Base-by-base conservation (phyloP, 2,329 filamentous ascomycete species). In the Neurospora sp. region DNA sequence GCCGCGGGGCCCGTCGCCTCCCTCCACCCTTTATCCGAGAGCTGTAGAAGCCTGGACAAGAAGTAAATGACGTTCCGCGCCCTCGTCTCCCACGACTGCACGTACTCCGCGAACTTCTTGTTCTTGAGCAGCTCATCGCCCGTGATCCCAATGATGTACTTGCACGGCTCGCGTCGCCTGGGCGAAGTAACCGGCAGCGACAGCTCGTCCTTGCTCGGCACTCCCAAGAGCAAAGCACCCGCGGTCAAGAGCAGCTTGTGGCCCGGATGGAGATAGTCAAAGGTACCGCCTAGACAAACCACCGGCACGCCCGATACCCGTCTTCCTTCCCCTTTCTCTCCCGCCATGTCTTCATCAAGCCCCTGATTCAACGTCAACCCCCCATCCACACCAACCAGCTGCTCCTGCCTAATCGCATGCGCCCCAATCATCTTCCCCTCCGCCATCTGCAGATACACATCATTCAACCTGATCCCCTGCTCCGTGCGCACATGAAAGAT, bases 241-340 rank as follows among this genome's bases (percentile, higher is more conserved):
- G 94, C 94, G n/a, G 94, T 93, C 23, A 99, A 87, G 23, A 99
- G 86, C n/a, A 98, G 85, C 81, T 98, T 99, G 82, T 99, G 96
- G 6, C 96, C 96, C 4, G 92, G 89, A 78, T 99, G 96, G 28
- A 99, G 86, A 80, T 98, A 93, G 79, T 99, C 96, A 80, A 98
- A 99, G 0, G 96, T 99, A 10, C 96, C 96, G 38, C 95, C 96
- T 12, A 98, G 87, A 68, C 91, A 92, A 67, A 96, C 91, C 15
- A 87, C 85, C 71, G 83, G 81, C 78, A 62, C 52, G 0, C 52
- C 52, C 1, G 23, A 33, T 1, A 36, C 28, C 28, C 6, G 8
- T 36, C 23, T 62, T 36, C 52, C 52, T 4, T 52, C 52, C 8
- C 0, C 19, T 15, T 62, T 6, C 8, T 6, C 15, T 15, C 12